A percentile compares a stretch with the other conserved stretches of the same genome.
Conservation (phyloP, 352 stramenopile species). For the Pythium aphanidermatum region DNA sequence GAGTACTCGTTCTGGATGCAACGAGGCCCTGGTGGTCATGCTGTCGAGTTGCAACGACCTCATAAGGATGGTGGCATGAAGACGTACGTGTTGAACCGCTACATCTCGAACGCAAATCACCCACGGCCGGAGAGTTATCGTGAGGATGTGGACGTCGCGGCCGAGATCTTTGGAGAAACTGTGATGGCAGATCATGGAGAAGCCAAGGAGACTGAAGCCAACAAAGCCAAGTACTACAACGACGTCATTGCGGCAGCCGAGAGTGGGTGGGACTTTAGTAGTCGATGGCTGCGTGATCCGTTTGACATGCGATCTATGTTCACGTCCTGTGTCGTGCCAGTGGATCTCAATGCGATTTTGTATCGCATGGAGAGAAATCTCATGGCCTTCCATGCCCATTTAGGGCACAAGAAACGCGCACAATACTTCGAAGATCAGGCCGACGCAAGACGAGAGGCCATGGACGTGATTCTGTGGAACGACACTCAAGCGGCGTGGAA, state of each 20-base stretch:
- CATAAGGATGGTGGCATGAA: background rate
- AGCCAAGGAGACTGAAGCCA: constrained; percentile 28
- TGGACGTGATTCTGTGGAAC: constrained; percentile 71
- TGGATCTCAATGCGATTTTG: constrained; percentile 84
- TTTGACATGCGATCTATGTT: constrained; percentile 65
- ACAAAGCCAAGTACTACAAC: constrained; percentile 76
- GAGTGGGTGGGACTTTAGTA: constrained; percentile 90
- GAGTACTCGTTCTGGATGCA: constrained; percentile 88
- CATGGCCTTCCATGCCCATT: constrained; percentile 43
- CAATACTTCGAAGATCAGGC: constrained; percentile 42
- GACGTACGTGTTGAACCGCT: constrained; percentile 69
- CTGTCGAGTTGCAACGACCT: constrained; percentile 35
- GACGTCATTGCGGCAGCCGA: constrained; percentile 80
- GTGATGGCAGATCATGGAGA: constrained; percentile 25
- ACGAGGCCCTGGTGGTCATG: constrained; percentile 47
- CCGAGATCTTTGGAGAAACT: constrained; percentile 51
- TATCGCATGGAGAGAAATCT: constrained; percentile 76
- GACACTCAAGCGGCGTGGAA: constrained; percentile 50
- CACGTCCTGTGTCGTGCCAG: constrained; percentile 65
- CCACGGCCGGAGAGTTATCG: constrained; percentile 85
- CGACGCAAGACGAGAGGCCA: constrained; percentile 34
- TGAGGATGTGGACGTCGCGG: constrained; percentile 67
- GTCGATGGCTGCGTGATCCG: constrained; percentile 65
- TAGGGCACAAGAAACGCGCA: constrained; percentile 40
- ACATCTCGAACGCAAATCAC: constrained; percentile 61